Base-by-base conservation (phyloP, 192 early-diverging fungal species). In the Coemansia sp. region DNA sequence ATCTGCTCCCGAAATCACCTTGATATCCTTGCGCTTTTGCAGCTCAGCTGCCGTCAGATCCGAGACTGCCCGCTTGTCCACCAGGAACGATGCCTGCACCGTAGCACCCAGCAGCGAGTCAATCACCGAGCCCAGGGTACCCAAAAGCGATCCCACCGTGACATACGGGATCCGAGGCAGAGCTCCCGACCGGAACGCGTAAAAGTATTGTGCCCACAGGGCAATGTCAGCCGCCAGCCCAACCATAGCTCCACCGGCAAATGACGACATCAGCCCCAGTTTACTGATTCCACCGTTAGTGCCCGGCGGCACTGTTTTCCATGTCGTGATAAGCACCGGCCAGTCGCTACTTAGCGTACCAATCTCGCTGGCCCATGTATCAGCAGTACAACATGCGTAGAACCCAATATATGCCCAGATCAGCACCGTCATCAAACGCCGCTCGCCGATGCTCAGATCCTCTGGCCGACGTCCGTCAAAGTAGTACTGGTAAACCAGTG, bases 21-120 rank as follows among this genome's bases (percentile, higher is more conserved):
- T 80, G 21, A 71, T 65, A 3, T 85, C 81, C 29, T 87, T 71
- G 8, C 77, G 74, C 43, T 70, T 67, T 11, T 68, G 63, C 5
- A 84, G 67, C 16, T 80, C 64, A 6, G 83, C 65, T 50, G 89
- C 86, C 27, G 86, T 73, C 26, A 86, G 76, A 39, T 83, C 87
- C 11, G 83, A 78, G 17, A 64, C 72, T 1, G 58, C 62, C 8
- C 50, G 64, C n/a, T 58, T 70, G 38, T 80, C 47, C 3, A 87
- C 82, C 54, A 90, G 83, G 75, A 91, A 96, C 17, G 90, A 77
- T 14, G 85, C 83, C 54, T 87, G 81, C 62, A 93, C 85, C 0
- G 94, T 77, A 1, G 94, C 93, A 21, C 94, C 94, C 10, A 96
- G 71, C 1, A 96, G 35, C 19, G 94, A 96, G 77, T 96, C 94